Base-by-base conservation (phyloP, 768 basidiomycete species). In the Panaeolus papilionaceus region DNA sequence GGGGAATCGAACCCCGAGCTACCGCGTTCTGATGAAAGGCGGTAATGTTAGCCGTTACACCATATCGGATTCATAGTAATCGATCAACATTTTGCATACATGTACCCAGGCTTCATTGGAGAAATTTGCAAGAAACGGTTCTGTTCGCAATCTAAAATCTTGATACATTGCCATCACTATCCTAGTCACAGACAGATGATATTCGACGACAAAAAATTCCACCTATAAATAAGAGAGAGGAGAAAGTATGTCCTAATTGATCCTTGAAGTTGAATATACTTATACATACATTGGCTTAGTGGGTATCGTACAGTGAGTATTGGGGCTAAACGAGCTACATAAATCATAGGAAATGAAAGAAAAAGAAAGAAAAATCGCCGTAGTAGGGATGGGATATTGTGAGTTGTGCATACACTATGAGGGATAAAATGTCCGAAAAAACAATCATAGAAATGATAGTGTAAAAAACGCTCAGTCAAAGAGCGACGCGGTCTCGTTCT, bases 21-120 rank as follows among this genome's bases (percentile, higher is more conserved):
- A 71, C 75, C 72, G 75, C 75, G 75, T 83, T 49, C 47, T 23
- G 33, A 26, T 82, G 84, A 85, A 78, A 85, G 84, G 84, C 84
- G 84, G 84, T 79, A 84, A 85, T 85, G 84, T 84, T 85, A 83
- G 83, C 84, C 84, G 73, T 85, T 85, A 85, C 84, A 85, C 84
- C 84, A 85, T 85, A 85, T 64, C 66, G 66, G 67, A 68, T 63
- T 58, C 1, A 58, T 58, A 58, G 0, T 58, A 58, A 37, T 6
- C 26, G 26, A 37, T 28, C 11, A 37, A 26, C 14, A 16, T 33
- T 1, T 2, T 6, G 20, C 47, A 8, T 23, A 23, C 20, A 18
- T 23, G 9, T 23, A 20, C 9, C 1, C 12, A 10, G 11, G 20
- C 8, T 49, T 6, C 4, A 44, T 4, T 44, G 11, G 42, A 14